Conservation (phyloP, 768 basidiomycete species). For the Pholiota conissans region DNA sequence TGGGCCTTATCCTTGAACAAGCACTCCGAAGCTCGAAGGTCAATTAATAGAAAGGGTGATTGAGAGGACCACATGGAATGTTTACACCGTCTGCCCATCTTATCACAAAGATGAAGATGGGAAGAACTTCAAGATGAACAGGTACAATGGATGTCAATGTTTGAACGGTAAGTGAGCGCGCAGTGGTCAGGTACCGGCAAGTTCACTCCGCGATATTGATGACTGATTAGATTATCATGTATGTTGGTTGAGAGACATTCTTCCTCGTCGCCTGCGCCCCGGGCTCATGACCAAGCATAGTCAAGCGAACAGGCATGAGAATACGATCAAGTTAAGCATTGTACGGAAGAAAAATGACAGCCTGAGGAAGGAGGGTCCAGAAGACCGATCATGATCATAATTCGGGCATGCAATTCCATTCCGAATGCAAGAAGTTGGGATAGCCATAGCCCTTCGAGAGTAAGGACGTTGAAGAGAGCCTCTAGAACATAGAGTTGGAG, state of each 20-base stretch:
- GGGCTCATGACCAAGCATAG: conserved; percentile 4
- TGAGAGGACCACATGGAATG: neutral
- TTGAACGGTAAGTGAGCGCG: neutral
- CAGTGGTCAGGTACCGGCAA: neutral
- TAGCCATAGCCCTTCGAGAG: neutral
- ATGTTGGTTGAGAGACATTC: neutral
- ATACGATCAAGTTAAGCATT: neutral
- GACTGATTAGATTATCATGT: neutral
- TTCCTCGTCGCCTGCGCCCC: neutral
- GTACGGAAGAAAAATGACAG: conserved; percentile 6
- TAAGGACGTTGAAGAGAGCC: neutral
- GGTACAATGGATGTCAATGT: neutral
- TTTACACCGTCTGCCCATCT: neutral
- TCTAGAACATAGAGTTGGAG: neutral
- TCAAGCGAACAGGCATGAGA: conserved; percentile 8
- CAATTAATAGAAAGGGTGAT: neutral
- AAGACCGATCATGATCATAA: conserved; percentile 11
- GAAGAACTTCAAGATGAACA: neutral
- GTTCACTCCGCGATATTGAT: neutral
- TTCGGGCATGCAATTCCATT: conserved; percentile 12
- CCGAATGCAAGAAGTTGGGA: conserved; percentile 4
- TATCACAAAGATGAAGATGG: neutral
- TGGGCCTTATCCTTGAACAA: neutral
- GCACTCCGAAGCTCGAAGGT: neutral
- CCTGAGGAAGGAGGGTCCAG: conserved; percentile 2